Base-by-base conservation (phyloP, 208 protist genomes). In the Vickermania ingenoplastis region DNA sequence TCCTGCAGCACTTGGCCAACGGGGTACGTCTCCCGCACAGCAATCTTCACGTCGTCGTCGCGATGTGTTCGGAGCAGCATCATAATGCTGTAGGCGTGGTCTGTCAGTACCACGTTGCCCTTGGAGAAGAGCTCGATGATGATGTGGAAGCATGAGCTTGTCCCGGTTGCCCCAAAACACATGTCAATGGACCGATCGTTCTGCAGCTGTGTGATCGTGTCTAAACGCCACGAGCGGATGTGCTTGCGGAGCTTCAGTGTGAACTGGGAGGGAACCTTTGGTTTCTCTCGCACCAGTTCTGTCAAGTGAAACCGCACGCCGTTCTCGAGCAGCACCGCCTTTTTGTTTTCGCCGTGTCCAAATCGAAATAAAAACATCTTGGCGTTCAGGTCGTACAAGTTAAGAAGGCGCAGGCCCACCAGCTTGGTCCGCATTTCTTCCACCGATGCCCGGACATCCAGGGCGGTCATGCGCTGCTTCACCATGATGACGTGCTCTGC, bases 21-120 rank as follows among this genome's bases (percentile, higher is more conserved):
- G 23, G 82, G 91, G 59, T 97, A 97, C 4, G 58, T 53, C 51
- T 81, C 77, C 17, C 76, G 61, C 26, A 97, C 92, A 27, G 65
- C 69, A 48, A 92, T 62, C 21, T 65, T 68, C 23, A 82, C 69
- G 28, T 89, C 84, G 31, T 97, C 83, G 45, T 89, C 82, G 53
- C 81, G 83, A 67, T 97, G 89, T 17, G 91, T 92, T 49, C 95
- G 82, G 0, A 99, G 73, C 23, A 98, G 77, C 29, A 92, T 82
- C 59, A 98, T 67, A 59, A 99, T 98, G 25, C 59, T 86, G 69
- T 98, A 97, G 31, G 84, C 64, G 24, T 81, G 62, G 66, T 99
- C 95, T 1, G 96, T 97, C 0, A 99, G 71, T 28, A 99, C 81
- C 49, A 99, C 69, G 76, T 99, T 99, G 41, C 97, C 97, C 70